These are phyloP conservation scores for Trypanosoma scelopori DNA, from an alignment of 208 protist species.

Conservation along the genomic window DNA sequence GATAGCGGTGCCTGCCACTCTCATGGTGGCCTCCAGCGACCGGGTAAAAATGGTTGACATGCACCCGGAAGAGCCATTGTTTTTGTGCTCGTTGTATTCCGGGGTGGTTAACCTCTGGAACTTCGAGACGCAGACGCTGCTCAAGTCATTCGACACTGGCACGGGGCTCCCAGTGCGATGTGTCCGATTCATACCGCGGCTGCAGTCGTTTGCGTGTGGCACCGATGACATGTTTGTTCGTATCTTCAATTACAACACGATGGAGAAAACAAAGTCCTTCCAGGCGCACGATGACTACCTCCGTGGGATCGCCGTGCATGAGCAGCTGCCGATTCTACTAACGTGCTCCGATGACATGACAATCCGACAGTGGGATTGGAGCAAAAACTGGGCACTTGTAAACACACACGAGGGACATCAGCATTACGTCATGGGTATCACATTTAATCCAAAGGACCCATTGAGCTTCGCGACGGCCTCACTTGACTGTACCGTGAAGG, in stretches of 20 bases:
- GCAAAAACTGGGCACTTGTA: conserved; percentile 92
- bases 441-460: conserved; percentile 98
- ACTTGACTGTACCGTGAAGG: conserved; percentile 96
- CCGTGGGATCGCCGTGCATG: conserved; percentile 97
- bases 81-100: conserved; percentile 94
- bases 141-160: conserved; percentile 97
- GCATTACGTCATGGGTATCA: conserved; percentile 98
- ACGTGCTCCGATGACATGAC: conserved; percentile 98
- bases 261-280: conserved; percentile 96
- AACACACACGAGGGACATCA: conserved; percentile 97
- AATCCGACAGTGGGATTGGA: conserved; percentile 99
- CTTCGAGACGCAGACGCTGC: conserved; percentile 94
- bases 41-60: conserved; percentile 99
- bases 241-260: conserved; percentile 99
- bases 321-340: conserved; percentile 95
- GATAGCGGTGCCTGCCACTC: conserved; percentile 7
- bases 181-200: conserved; percentile 95
- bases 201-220: conserved; percentile 97
- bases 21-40: conserved; percentile 90
- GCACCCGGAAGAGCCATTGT: conserved; percentile 97
- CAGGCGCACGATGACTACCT: conserved; percentile 98
- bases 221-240: conserved; percentile 94
- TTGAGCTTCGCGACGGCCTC: conserved; percentile 98
- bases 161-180: conserved; percentile 92
- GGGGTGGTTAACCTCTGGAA: conserved; percentile 97